Evolutionary conservation across 1,284 basidiomycete species (phyloP).

Genomic region (Trichosporon asahii): DNA sequence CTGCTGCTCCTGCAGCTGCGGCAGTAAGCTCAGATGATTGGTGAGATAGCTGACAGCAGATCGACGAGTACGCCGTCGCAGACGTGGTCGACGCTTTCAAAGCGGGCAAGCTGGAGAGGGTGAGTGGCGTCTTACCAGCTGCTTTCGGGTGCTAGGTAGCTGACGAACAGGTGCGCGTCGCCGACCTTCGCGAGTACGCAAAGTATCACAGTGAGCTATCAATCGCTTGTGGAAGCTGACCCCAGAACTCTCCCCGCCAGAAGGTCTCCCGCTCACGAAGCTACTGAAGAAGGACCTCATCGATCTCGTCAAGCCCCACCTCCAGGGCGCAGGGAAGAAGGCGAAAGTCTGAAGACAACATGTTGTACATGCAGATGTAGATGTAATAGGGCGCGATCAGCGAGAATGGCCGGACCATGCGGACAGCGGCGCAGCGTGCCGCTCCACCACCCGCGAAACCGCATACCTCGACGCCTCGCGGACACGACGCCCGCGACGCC

Average conservation of each 20-base stretch:
- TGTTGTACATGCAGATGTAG: neutral
- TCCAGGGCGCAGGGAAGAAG: constrained; percentile 20
- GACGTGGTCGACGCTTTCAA: constrained; percentile 67
- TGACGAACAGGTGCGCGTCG: constrained; percentile 63
- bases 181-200: constrained; percentile 64
- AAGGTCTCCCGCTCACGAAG: constrained; percentile 14
- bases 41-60: constrained; percentile 53
- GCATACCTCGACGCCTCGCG: no score
- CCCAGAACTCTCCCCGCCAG: constrained; percentile 36
- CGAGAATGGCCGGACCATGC: neutral
- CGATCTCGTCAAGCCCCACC: constrained; percentile 28
- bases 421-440: no score
- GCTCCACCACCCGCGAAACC: no score
- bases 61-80: constrained; percentile 62
- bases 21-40: no score
- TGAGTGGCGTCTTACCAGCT: constrained; percentile 42
- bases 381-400: neutral
- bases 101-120: constrained; percentile 62
- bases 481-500: no score
- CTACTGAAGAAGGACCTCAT: constrained; percentile 45
- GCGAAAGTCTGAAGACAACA: constrained; percentile 4
- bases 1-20: constrained; percentile 16
- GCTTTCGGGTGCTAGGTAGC: no score
- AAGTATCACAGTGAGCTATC: constrained; percentile 37
- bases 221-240: neutral